Evolutionary conservation across 2,329 filamentous ascomycete species (phyloP), one percentile per base, ranked within the genome.

Genomic region (Epichloe sibirici): DNA sequence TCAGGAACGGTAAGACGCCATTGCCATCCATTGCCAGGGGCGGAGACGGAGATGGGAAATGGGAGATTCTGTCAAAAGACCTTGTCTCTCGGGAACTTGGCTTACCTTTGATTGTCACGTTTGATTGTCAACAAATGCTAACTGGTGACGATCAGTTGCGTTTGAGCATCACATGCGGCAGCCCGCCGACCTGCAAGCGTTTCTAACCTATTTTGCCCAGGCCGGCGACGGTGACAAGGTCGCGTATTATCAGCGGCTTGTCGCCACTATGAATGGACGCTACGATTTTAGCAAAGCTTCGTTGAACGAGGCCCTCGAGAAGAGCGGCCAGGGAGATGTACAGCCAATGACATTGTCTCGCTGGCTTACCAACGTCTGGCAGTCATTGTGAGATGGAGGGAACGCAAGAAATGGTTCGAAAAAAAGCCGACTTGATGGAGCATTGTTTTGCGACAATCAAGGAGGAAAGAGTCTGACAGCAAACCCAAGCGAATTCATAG

Each of bases 261-360:
- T 86, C 39, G 83, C 82, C 35, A 88, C 85, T 0, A 79, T 79
- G 17, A 78, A 85, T 56, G 81, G 83, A 2, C 76, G 81, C 9
- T 89, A 86, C 61, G 79, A 83, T 56, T 85, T 86, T 58, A 68
- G 71, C 3, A 68, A 75, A 12, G 67, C 79, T 1, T 84, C 81
- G 55, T 67, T 88, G 51, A 86, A 86, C 62, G 69, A 72, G 2
- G 59, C 71, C 3, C 61, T 78, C 44, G 60, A 65, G 31, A 62
- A 58, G 13, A 66, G 57, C 56, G 57, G 66, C 4, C 57, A 65
- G 4, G 68, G 74, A 12, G 62, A 71, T 39, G 54, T 82, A 12
- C 69, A 69, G 45, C 76, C 80, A 0, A 66, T 73, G 53, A 66
- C 61, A 2, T 81, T 85, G 58, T 68, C 69, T 53, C 66, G 74